phyloP scores from a whole-genome alignment of 495 filamentous ascomycete species.

The Penicillium tannophilum region DNA sequence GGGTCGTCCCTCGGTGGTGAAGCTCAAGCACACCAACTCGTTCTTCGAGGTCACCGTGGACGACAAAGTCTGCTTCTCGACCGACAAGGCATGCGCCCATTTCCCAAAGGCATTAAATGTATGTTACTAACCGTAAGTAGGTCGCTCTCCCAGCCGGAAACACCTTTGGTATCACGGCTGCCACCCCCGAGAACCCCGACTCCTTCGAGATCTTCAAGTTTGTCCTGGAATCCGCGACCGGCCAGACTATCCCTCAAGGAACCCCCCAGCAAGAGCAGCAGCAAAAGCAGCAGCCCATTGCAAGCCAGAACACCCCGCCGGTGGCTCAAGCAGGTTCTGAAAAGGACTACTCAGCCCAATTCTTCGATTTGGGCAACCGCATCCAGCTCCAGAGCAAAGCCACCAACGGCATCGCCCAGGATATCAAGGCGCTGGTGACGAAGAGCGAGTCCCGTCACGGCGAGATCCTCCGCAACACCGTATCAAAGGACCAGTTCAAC shows the following conservation, averaged over 20 bases:
- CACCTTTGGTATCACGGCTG: constrained; percentile 83
- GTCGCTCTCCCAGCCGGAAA: constrained; percentile 78
- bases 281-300: constrained; percentile 34
- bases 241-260: constrained; percentile 34
- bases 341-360: constrained; percentile 61
- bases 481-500: constrained; percentile 55
- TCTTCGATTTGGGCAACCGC: constrained; percentile 78
- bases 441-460: constrained; percentile 61
- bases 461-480: constrained; percentile 51
- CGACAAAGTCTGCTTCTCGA: constrained; percentile 81
- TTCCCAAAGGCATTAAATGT: background rate
- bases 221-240: constrained; percentile 56
- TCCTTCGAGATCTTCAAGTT: constrained; percentile 94
- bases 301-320: constrained; percentile 30
- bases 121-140: background rate
- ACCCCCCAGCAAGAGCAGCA: constrained; percentile 31
- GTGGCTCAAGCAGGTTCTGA: constrained; percentile 38
- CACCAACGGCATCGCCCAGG: constrained; percentile 66
- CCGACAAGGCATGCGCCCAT: constrained; percentile 57
- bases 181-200: constrained; percentile 86
- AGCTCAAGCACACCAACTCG: constrained; percentile 64
- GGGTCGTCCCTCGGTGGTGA: constrained; percentile 76
- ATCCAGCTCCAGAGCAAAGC: constrained; percentile 76
- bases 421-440: constrained; percentile 50
- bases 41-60: constrained; percentile 79